Evolutionary conservation across 768 basidiomycete species (phyloP).

Genomic region (Scleroderma citrinum): DNA sequence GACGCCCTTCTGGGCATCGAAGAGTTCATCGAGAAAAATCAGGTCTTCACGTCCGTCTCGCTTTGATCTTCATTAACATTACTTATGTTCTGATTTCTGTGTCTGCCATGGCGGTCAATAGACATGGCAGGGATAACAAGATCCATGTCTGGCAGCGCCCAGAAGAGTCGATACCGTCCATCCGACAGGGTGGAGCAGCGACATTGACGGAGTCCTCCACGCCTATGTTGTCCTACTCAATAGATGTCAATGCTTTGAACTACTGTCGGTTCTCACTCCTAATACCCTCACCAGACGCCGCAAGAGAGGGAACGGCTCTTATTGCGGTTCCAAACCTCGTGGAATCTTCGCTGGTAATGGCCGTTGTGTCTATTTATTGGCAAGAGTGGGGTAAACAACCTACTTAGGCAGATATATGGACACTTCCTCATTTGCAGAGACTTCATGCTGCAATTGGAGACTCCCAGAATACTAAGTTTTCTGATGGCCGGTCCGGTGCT

Average conservation of each 20-base stretch:
- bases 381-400: neutral
- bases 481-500: slow-evolving; percentile 45
- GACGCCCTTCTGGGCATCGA: slow-evolving; percentile 73
- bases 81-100: neutral
- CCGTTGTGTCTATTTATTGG: neutral
- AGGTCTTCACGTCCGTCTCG: slow-evolving; percentile 69
- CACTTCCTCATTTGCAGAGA: slow-evolving; percentile 58
- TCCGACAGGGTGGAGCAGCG: slow-evolving; percentile 52
- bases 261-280: slow-evolving; percentile 87
- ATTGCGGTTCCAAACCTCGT: slow-evolving; percentile 84
- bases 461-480: slow-evolving; percentile 27
- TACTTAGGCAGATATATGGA: slow-evolving; percentile 81
- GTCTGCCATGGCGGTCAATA: slow-evolving; percentile 27
- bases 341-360: slow-evolving; percentile 73
- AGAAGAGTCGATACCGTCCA: slow-evolving; percentile 36
- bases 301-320: slow-evolving; percentile 35
- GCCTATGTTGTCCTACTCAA: slow-evolving; percentile 54
- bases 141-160: slow-evolving; percentile 66
- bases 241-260: slow-evolving; percentile 92
- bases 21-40: slow-evolving; percentile 51
- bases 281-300: neutral
- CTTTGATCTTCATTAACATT: neutral
- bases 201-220: slow-evolving; percentile 41
- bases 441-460: slow-evolving; percentile 85
- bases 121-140: slow-evolving; percentile 85